Evolutionary conservation across 2,329 filamentous ascomycete genomes (phyloP), one percentile per base, ranked within the genome.

Genomic region (Calonectria honghensis): DNA sequence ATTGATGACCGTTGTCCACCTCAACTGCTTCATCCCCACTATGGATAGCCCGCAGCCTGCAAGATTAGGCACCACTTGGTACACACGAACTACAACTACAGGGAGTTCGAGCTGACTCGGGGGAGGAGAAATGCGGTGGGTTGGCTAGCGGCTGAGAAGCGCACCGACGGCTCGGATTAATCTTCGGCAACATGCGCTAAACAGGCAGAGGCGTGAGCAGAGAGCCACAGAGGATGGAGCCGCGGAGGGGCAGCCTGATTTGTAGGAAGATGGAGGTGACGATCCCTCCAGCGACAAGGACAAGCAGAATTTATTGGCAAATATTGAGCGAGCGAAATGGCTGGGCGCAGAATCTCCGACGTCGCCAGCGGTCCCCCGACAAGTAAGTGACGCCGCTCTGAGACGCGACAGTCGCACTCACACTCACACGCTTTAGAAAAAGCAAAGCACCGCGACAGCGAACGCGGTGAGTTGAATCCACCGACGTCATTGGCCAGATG

Each of bases 351-450:
- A 41, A 41, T 63, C 24, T 63, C 57, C 14, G 35, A 31, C 24
- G 3, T 16, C 9, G 2, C 10, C 3, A 27, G 24, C 1, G 35
- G 24, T 3, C 57, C 35, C 35, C 4, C 13, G 9, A 39, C 37
- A 11, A 63, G 57, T 63, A 13, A 63, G 57, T 63, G 41, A 16
- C 3, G 18, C 14, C 5, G 24, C 39, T 7, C 37, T 20, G 6
- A 29, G n/a, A 24, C 24, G 16, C 35, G 14, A 29, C n/a, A 39
- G 10, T 18, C 24, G 39, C 9, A 13, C 31, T 63, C 7, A 63
- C 9, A 13, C 31, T 63, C 7, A 63, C 57, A 41, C 24, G 35
- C 4, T 10, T 31, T 6, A 73, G 65, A 73, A 39, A 73, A 68
- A 32, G 50, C 27, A 50, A 73, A 68, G 27, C 24, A 31, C 18